phyloP scores from a whole-genome alignment of 2,329 filamentous ascomycete genomes.

The Penicillium hesseltinei region DNA sequence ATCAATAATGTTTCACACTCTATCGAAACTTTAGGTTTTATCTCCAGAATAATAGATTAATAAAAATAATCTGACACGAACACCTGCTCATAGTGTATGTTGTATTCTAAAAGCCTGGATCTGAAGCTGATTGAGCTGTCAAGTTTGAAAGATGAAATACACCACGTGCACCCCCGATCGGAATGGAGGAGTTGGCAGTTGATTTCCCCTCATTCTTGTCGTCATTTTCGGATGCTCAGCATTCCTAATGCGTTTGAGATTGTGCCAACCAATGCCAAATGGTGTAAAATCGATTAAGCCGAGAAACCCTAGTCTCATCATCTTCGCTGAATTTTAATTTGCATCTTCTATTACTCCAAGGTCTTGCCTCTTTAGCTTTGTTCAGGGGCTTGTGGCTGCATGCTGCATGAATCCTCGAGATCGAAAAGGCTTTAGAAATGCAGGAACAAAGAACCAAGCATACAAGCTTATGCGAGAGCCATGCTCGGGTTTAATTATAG shows the following conservation, averaged over 20 bases:
- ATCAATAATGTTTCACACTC: conserved; percentile 2
- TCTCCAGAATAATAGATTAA: background rate
- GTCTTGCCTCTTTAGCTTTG: background rate
- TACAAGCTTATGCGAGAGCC: background rate
- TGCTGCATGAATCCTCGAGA: conserved; percentile 1
- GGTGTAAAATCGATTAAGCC: background rate
- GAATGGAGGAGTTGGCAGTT: conserved; percentile 15
- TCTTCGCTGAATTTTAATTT: background rate
- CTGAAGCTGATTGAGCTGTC: background rate
- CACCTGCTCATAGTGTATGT: background rate
- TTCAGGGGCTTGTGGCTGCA: background rate
- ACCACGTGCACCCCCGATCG: conserved; percentile 17
- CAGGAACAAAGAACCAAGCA: conserved; percentile 3
- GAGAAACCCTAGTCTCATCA: background rate
- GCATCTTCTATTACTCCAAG: background rate
- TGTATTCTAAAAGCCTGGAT: background rate
- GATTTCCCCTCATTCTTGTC: conserved; percentile 9
- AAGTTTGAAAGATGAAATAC: background rate
- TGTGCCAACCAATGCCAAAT: background rate
- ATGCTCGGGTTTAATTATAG: background rate
- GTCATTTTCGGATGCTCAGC: conserved; percentile 8
- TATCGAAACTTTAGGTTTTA: background rate
- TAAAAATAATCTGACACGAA: background rate
- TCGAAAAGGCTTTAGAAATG: background rate
- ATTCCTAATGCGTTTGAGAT: conserved; percentile 17